phyloP scores from a whole-genome alignment of 1,284 basidiomycete genomes.

The Puccinia hordei region DNA sequence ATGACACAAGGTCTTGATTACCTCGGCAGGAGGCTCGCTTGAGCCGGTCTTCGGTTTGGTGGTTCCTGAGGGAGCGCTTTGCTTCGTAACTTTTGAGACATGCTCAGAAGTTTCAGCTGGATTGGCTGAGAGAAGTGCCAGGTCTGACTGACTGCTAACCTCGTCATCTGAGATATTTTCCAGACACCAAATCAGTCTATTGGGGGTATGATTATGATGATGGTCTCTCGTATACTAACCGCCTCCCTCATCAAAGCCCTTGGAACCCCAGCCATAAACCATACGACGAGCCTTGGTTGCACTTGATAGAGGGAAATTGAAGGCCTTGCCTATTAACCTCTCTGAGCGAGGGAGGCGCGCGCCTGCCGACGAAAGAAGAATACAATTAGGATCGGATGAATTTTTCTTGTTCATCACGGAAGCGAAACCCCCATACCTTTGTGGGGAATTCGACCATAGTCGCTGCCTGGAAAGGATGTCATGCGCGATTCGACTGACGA shows the following conservation, averaged over 20 bases:
- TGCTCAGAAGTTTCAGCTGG: not conserved
- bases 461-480: too few species aligned
- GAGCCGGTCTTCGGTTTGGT: not conserved
- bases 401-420: not conserved
- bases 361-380: not conserved
- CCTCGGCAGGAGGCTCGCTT: not conserved
- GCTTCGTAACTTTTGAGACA: not conserved
- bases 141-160: not conserved
- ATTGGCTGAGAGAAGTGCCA: not conserved
- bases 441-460: too few species aligned
- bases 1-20: constrained; percentile 5
- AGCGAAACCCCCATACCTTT: too few species aligned
- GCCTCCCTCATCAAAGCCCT: not conserved
- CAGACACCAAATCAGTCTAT: not conserved
- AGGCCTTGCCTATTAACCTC: not conserved
- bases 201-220: not conserved
- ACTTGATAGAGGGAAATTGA: not conserved
- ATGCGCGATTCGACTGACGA: too few species aligned
- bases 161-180: not conserved
- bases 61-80: not conserved
- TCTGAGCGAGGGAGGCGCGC: not conserved
- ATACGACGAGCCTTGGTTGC: not conserved
- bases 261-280: constrained; percentile 8
- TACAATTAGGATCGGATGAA: not conserved
- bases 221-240: not conserved